Evolutionary conservation across 2,329 filamentous ascomycete genomes (phyloP).

Genomic region (Sporothrix variecibatus): DNA sequence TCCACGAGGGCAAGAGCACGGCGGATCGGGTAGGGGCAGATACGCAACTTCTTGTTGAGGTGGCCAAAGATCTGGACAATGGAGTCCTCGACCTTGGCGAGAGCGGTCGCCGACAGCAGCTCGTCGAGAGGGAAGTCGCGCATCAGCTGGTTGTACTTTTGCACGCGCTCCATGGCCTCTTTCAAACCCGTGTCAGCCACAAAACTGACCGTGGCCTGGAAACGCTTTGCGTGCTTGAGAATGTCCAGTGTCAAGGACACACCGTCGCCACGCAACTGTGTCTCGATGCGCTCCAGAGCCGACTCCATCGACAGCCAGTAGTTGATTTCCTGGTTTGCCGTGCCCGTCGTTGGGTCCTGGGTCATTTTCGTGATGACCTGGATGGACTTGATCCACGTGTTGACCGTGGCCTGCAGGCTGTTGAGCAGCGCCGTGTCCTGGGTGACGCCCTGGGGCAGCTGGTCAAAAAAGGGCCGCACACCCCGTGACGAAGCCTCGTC

Average conservation of each 20-base stretch:
- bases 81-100: conserved; percentile 86
- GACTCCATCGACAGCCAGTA: conserved; percentile 99
- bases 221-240: conserved; percentile 94
- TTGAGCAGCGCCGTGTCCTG: conserved; percentile 92
- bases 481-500: conserved; percentile 71
- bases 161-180: conserved; percentile 92
- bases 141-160: conserved; percentile 99
- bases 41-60: conserved; percentile 95
- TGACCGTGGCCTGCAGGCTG: conserved; percentile 88
- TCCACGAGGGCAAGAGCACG: conserved; percentile 93
- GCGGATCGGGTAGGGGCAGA: conserved; percentile 92
- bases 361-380: conserved; percentile 94
- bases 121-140: conserved; percentile 97
- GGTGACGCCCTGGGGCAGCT: conserved; percentile 74
- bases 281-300: conserved; percentile 86
- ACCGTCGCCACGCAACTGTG: conserved; percentile 83
- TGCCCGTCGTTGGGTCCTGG: conserved; percentile 72
- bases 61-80: conserved; percentile 88
- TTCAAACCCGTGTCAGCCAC: conserved; percentile 93
- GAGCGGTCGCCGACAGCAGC: conserved; percentile 83
- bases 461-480: conserved; percentile 71
- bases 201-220: conserved; percentile 96
- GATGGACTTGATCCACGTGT: conserved; percentile 98
- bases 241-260: conserved; percentile 91
- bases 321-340: conserved; percentile 95